phyloP scores from a whole-genome alignment of 225 moss, liverwort and hornwort species.

The Lunularia cruciata region DNA sequence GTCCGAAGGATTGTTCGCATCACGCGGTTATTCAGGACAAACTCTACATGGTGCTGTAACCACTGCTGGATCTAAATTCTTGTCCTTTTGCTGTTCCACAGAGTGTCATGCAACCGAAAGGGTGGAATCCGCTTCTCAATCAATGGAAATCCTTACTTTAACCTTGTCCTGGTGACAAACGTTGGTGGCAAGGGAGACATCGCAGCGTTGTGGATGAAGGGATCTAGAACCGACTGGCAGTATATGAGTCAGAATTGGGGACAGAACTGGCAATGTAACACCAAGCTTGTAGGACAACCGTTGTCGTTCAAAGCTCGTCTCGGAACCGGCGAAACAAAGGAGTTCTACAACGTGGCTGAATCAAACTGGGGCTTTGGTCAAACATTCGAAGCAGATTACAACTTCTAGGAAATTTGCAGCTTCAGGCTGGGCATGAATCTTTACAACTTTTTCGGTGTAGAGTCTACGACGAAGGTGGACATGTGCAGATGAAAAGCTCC shows the following conservation, averaged over 20 bases:
- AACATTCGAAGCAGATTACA: slow-evolving; percentile 40
- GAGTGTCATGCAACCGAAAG: slow-evolving; percentile 39
- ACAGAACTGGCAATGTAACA: slow-evolving; percentile 54
- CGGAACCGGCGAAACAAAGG: slow-evolving; percentile 42
- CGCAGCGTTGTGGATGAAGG: slow-evolving; percentile 48
- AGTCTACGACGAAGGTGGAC: not conserved
- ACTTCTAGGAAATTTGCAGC: not conserved
- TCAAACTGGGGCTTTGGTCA: slow-evolving; percentile 46
- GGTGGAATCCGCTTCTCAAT: slow-evolving; percentile 63
- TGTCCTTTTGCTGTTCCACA: slow-evolving; percentile 2
- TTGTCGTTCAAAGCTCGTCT: slow-evolving; percentile 53
- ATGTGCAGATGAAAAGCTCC: not conserved
- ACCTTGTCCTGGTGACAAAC: slow-evolving; percentile 53
- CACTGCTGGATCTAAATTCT: not conserved
- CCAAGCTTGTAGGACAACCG: slow-evolving; percentile 45
- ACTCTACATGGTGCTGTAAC: too few relatives aligned
- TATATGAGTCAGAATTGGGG: slow-evolving; percentile 63
- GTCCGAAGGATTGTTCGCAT: too few relatives aligned
- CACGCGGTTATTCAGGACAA: too few relatives aligned
- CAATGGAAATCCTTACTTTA: slow-evolving; percentile 48
- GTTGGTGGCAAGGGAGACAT: slow-evolving; percentile 52
- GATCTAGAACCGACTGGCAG: slow-evolving; percentile 44
- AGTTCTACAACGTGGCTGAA: slow-evolving; percentile 48
- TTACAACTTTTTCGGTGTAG: too few relatives aligned
- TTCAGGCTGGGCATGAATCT: not conserved